Conservation (phyloP, 768 basidiomycete genomes). For the Kwoniella sp. region DNA sequence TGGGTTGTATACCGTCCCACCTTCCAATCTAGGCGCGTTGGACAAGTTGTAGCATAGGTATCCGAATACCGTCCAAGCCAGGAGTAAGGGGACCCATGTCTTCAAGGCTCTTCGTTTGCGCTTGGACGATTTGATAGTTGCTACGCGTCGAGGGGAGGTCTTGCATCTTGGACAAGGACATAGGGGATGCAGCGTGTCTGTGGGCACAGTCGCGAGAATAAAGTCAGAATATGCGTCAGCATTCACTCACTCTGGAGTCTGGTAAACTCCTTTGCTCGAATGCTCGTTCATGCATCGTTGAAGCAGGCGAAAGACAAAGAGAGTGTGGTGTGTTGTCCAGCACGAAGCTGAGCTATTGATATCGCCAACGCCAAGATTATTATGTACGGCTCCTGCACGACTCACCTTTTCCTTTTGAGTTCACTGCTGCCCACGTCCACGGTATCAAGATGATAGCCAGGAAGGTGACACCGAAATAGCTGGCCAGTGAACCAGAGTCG, state of each 20-base stretch:
- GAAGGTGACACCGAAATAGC: conserved; percentile 86
- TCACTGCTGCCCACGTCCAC: conserved; percentile 58
- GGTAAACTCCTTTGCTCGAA: too few species aligned
- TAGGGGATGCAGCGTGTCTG: conserved; percentile 62
- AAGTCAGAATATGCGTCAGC: not conserved
- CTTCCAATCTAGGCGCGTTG: conserved; percentile 61
- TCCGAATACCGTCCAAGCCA: conserved; percentile 75
- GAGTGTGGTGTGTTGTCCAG: too few species aligned
- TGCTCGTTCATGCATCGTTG: too few species aligned
- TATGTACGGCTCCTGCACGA: too few species aligned
- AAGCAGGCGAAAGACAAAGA: too few species aligned
- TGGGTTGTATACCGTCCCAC: conserved; percentile 79
- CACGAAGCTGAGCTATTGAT: too few species aligned
- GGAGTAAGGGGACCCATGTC: conserved; percentile 65
- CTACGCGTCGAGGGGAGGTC: conserved; percentile 58
- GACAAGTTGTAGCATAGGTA: conserved; percentile 70
- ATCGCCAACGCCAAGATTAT: too few species aligned
- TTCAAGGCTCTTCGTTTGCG: conserved; percentile 30
- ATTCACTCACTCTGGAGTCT: too few species aligned
- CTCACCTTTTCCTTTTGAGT: conserved; percentile 53
- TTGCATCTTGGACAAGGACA: conserved; percentile 61
- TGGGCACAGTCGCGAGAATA: conserved; percentile 27
- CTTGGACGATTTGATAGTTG: conserved; percentile 59
- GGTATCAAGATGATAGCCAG: conserved; percentile 82
- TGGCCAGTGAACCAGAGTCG: conserved; percentile 54